Conservation (phyloP, 495 filamentous ascomycete genomes). For the Lichenothelia convexa region DNA sequence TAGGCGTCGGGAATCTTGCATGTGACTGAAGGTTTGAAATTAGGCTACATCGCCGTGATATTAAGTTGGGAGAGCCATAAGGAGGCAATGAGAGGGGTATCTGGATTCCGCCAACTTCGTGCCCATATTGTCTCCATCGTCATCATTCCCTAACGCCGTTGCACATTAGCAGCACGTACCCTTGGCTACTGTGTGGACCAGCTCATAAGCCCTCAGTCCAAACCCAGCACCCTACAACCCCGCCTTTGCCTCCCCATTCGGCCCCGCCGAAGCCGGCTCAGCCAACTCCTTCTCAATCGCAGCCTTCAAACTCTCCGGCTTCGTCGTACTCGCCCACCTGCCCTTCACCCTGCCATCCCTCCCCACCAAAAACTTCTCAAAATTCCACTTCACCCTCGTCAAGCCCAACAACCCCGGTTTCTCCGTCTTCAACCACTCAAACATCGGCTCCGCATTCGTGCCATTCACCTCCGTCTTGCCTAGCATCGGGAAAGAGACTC, state of each 20-base stretch:
- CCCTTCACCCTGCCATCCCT: conserved; percentile 65
- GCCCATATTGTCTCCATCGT: no score
- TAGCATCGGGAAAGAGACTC: conserved; percentile 81
- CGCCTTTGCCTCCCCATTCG: background rate
- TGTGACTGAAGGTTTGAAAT: no score
- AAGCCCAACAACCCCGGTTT: conserved; percentile 69
- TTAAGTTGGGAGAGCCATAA: no score
- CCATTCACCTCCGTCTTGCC: conserved; percentile 91
- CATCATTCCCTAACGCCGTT: no score
- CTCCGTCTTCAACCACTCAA: conserved; percentile 72
- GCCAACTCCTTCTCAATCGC: conserved; percentile 60
- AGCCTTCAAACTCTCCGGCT: conserved; percentile 61
- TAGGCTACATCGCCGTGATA: no score
- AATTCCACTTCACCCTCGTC: conserved; percentile 90
- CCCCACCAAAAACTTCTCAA: conserved; percentile 92
- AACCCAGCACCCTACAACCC: background rate
- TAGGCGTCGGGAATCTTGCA: no score
- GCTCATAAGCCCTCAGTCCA: no score
- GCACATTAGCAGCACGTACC: no score
- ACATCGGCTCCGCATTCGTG: conserved; percentile 59
- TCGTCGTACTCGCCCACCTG: conserved; percentile 69
- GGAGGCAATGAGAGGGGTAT: no score
- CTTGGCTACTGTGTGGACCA: no score
- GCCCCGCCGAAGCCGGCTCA: conserved; percentile 16
- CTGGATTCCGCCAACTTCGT: no score